Evolutionary conservation across 371 early-diverging fungal species (phyloP).

Genomic region (Chytridium lagenaria): DNA sequence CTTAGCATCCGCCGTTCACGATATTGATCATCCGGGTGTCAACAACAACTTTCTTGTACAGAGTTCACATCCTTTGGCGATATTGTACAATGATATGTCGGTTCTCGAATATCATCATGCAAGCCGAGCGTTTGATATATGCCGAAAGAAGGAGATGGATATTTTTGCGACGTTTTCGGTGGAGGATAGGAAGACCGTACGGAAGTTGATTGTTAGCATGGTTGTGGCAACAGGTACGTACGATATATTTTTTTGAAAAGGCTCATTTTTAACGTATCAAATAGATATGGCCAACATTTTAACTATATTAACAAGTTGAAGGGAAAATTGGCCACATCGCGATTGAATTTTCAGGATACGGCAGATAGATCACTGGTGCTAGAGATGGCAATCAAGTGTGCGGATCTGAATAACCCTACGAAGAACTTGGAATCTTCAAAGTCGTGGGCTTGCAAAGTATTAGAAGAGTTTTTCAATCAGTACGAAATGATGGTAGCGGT

Average conservation of each 20-base stretch:
- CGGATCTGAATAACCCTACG: conserved; percentile 62
- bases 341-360: conserved; percentile 51
- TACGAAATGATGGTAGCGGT: conserved; percentile 28
- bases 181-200: conserved; percentile 49
- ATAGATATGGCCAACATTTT: conserved; percentile 64
- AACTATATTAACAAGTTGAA: conserved; percentile 60
- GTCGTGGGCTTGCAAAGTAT: conserved; percentile 55
- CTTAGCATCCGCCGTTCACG: conserved; percentile 60
- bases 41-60: conserved; percentile 61
- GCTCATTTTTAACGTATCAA: neutral
- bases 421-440: conserved; percentile 52
- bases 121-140: conserved; percentile 56
- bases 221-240: conserved; percentile 58
- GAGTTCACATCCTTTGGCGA: conserved; percentile 54
- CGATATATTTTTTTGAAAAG: neutral
- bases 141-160: conserved; percentile 45
- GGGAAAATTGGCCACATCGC: conserved; percentile 49
- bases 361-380: conserved; percentile 54
- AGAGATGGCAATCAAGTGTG: conserved; percentile 63
- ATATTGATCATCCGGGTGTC: conserved; percentile 63
- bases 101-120: conserved; percentile 63
- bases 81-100: conserved; percentile 60
- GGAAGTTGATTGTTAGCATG: conserved; percentile 57
- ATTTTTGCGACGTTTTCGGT: conserved; percentile 47
- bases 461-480: conserved; percentile 66